Evolutionary conservation across 108 stramenopile species (phyloP), one percentile per base, ranked within the genome.

Genomic region (Discostella stelligeroides): DNA sequence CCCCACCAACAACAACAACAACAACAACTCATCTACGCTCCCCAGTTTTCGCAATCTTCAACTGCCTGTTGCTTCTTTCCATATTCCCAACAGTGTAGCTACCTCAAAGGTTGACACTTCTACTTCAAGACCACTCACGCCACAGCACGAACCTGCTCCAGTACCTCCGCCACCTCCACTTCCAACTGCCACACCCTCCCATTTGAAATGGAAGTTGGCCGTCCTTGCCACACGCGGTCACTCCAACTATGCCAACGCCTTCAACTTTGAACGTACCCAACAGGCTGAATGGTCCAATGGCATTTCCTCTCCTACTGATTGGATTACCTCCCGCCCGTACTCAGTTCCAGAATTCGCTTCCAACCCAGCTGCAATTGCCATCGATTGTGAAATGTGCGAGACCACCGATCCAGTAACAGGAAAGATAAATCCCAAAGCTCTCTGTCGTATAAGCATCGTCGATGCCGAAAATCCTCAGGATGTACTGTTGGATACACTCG

Each of bases 341-440:
- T n/a, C n/a, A n/a, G 96, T 89, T 12, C 21, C 40, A 5, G 87
- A 87, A 4, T 94, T 92, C 75, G 73, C 49, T 25, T 63, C 57
- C 46, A 92, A 92, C 46, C 95, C 98, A 11, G 89, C 92, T 50
- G 91, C 88, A 17, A 83, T 98, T 51, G 98, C 98, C 34, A 91
- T 99, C 54, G 98, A 98, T 73, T 99, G 98, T 69, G 98, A 99
- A 82, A 99, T 99, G 98, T 98, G 97, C 68, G 95, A 96, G 58
- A 92, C 90, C 6, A 63, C 79, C 49, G 97, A 99, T 73, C 96
- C 97, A 14, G 82, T 92, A 13, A 87, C 92, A 14, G 90, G 87
- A 21, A 65, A 53, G 49, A 82, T 63, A 18, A 85, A 97, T 63
- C 57, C 75, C 45, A 96, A 95, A 66, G 92, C 91, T 14, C 81